phyloP scores from a whole-genome alignment of 345 rosid species.

The Odontarrhena argentea region DNA sequence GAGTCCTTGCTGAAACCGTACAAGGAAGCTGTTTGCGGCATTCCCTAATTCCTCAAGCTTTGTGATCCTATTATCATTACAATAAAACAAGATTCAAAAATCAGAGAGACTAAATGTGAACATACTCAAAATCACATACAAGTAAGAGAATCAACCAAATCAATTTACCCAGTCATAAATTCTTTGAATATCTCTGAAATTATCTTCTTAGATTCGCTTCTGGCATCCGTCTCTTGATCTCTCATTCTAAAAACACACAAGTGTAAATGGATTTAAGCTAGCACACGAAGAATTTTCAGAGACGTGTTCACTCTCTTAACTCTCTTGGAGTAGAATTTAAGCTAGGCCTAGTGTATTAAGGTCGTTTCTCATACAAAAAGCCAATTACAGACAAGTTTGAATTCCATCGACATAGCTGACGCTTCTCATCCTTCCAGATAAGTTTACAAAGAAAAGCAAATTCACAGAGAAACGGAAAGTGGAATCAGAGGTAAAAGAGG shows the following conservation, averaged over 20 bases:
- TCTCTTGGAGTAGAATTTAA: no score
- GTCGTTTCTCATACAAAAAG: no score
- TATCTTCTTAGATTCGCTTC: slow-evolving; percentile 40
- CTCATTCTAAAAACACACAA: slow-evolving; percentile 31
- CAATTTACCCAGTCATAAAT: slow-evolving; percentile 53
- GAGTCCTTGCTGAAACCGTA: slow-evolving; percentile 59
- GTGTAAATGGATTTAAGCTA: slow-evolving; percentile 15
- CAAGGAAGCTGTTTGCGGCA: slow-evolving; percentile 51
- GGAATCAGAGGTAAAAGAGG: no score
- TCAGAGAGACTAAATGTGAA: neutral
- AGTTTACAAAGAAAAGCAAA: no score
- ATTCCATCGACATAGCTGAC: no score
- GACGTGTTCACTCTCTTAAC: no score
- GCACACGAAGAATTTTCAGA: no score
- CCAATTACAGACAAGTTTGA: no score
- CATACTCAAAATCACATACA: neutral
- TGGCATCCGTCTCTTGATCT: slow-evolving; percentile 35
- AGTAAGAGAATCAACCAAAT: slow-evolving; percentile 8
- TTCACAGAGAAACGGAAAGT: no score
- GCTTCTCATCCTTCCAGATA: no score
- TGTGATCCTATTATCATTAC: slow-evolving; percentile 46
- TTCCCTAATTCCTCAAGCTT: slow-evolving; percentile 61
- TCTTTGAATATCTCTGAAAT: slow-evolving; percentile 47
- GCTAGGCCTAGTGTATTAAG: no score
- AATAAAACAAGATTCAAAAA: neutral